These are phyloP conservation scores for Pichia kluyveri DNA, from an alignment of 805 yeast genomes.

Conservation along the genomic window DNA sequence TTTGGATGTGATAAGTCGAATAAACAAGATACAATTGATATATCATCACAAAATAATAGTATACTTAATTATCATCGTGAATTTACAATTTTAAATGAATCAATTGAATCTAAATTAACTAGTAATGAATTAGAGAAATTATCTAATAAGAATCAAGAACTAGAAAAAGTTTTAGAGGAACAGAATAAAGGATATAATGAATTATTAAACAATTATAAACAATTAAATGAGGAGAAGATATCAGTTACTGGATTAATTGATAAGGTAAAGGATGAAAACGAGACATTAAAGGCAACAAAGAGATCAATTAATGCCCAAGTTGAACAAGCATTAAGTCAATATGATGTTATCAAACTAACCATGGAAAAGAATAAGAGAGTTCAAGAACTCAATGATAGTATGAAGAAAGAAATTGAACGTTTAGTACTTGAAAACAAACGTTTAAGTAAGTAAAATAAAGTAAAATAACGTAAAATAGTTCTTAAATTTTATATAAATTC, in stretches of 20 bases:
- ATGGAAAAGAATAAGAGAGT: slow-evolving; percentile 25
- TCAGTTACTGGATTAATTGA: slow-evolving; percentile 18
- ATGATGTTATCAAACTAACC: slow-evolving; percentile 25
- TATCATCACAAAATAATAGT: neutral
- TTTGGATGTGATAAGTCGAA: neutral
- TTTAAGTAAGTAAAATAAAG: neutral
- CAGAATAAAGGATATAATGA: slow-evolving; percentile 19
- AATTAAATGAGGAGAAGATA: slow-evolving; percentile 25
- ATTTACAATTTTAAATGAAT: slow-evolving; percentile 3
- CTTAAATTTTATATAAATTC: too few relatives aligned
- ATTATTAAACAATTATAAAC: slow-evolving; percentile 24
- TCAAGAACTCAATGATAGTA: slow-evolving; percentile 18
- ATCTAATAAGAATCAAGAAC: neutral
- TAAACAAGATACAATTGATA: too few relatives aligned
- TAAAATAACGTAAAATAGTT: too few relatives aligned
- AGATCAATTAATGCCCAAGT: slow-evolving; percentile 12
- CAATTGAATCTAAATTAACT: neutral
- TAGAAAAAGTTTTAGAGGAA: neutral
- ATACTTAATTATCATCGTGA: slow-evolving; percentile 7
- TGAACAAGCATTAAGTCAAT: slow-evolving; percentile 19
- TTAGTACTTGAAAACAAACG: slow-evolving; percentile 12
- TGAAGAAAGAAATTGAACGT: slow-evolving; percentile 19
- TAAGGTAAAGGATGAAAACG: slow-evolving; percentile 14
- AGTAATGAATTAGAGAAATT: slow-evolving; percentile 2
- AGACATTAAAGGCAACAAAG: slow-evolving; percentile 11